Conservation (phyloP, 176 grass and related monocot species). For the Urochloa ruziziensis region DNA sequence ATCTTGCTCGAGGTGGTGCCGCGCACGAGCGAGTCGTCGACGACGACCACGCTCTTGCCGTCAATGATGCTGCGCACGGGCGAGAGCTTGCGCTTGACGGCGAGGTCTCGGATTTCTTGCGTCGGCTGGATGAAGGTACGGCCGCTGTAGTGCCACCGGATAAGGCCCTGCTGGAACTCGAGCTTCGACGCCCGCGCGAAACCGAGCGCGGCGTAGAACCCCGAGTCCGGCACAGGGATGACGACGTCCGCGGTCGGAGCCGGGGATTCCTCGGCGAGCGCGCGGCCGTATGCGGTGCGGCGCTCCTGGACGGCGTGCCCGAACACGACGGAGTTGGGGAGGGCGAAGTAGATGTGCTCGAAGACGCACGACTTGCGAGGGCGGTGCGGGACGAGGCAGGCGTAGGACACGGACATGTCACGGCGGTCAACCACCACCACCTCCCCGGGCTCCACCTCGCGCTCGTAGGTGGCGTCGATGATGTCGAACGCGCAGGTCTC, state of each 20-base stretch:
- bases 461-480: slow-evolving; percentile 70
- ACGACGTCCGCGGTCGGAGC: slow-evolving; percentile 75
- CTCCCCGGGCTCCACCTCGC: slow-evolving; percentile 86
- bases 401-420: slow-evolving; percentile 65
- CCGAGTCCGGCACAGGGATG: slow-evolving; percentile 92
- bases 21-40: slow-evolving; percentile 91
- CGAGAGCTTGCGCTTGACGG: slow-evolving; percentile 88
- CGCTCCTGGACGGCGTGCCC: slow-evolving; percentile 70
- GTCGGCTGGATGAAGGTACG: slow-evolving; percentile 93
- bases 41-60: slow-evolving; percentile 87
- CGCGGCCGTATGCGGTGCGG: slow-evolving; percentile 68
- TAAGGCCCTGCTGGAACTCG: slow-evolving; percentile 89
- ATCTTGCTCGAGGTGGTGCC: slow-evolving; percentile 98
- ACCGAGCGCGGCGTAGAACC: slow-evolving; percentile 87
- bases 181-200: slow-evolving; percentile 65
- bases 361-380: slow-evolving; percentile 87
- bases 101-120: slow-evolving; percentile 80
- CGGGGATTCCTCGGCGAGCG: slow-evolving; percentile 86
- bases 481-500: slow-evolving; percentile 96
- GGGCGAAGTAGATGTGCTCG: slow-evolving; percentile 92
- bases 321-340: slow-evolving; percentile 83
- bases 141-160: slow-evolving; percentile 88
- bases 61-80: slow-evolving; percentile 68
- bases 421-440: slow-evolving; percentile 69
- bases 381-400: slow-evolving; percentile 67